Evolutionary conservation across 495 filamentous ascomycete species (phyloP), one percentile per base, ranked within the genome.

Genomic region (Penicillium crystallinum): DNA sequence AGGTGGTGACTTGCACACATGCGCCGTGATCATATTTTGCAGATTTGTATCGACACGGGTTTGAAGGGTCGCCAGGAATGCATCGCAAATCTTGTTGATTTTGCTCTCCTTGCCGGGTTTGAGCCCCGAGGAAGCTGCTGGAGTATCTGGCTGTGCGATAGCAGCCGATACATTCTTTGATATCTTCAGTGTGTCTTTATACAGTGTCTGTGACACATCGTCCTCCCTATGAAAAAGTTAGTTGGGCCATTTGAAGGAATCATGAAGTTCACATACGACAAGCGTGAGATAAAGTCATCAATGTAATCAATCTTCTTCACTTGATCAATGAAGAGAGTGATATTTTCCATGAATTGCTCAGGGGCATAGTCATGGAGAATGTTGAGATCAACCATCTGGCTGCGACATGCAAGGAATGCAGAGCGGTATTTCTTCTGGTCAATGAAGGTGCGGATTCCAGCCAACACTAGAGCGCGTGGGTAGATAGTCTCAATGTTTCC

Each of bases 401-500:
- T 90, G 29, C 93, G 83, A 64, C 93, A 98, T 34, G 86, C 82
- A 22, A 88, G 71, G 64, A 95, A 98, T 2, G 93, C 93, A 48
- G 77, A 81, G 39, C 77, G 84, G 58, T 97, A 98, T 39, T 93
- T 77, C 63, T 86, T 88, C 17, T 76, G 71, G 52, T 87, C 86
- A 46, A 98, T 88, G 35, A 85, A 83, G 31, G 81, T 77, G 37
- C 93, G 80, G 36, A 97, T 89, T 17, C 92, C 90, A 0, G 90
- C 89, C 53, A 98, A 70, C 2, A 97, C 91, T 61, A 98, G 82
- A 6, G 93, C 93, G 42, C 93, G 81, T 29, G 93, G 93, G 61
- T 84, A 97, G 48, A 96, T 93, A 0, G 92, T 97, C 66, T 98
- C 93, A 11, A 97, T 76, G 56, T 98, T 98, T 23, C 93, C 93